phyloP scores from a whole-genome alignment of 2,329 filamentous ascomycete species.

The Fusarium devonianum region DNA sequence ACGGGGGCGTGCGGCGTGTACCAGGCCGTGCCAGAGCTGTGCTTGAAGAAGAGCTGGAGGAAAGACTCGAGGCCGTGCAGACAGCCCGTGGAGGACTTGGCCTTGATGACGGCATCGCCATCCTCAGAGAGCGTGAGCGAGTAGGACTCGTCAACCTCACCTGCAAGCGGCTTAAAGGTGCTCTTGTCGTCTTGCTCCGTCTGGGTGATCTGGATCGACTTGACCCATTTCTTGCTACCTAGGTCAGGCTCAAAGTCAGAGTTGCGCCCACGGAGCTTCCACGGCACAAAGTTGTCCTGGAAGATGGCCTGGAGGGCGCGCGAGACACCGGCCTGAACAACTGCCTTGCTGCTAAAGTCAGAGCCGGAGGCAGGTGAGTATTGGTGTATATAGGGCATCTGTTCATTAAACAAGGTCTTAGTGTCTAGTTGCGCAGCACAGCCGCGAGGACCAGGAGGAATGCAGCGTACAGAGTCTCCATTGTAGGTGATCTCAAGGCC shows the following conservation, averaged over 20 bases:
- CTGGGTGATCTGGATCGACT: slow-evolving; percentile 68
- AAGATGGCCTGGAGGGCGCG: slow-evolving; percentile 71
- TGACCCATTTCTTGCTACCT: slow-evolving; percentile 57
- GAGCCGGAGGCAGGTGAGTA: slow-evolving; percentile 51
- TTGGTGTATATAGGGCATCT: slow-evolving; percentile 58
- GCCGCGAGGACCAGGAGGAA: slow-evolving; percentile 42
- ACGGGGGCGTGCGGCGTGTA: slow-evolving; percentile 79
- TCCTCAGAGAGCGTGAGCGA: slow-evolving; percentile 64
- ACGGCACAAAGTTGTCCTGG: slow-evolving; percentile 74
- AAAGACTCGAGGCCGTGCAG: slow-evolving; percentile 79
- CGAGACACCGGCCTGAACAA: slow-evolving; percentile 64
- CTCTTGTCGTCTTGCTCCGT: slow-evolving; percentile 59
- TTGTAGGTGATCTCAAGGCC: slow-evolving; percentile 65
- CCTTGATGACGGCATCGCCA: slow-evolving; percentile 69
- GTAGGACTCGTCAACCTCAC: slow-evolving; percentile 79
- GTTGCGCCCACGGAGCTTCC: slow-evolving; percentile 75
- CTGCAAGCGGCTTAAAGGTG: slow-evolving; percentile 67
- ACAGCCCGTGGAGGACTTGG: slow-evolving; percentile 72
- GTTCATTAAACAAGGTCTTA: slow-evolving; percentile 46
- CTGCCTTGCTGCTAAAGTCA: slow-evolving; percentile 57
- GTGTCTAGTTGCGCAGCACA: slow-evolving; percentile 29
- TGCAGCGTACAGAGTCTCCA: slow-evolving; percentile 61
- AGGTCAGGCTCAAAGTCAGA: slow-evolving; percentile 69
- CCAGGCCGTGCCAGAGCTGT: slow-evolving; percentile 62
- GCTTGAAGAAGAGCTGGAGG: slow-evolving; percentile 79